Base-by-base conservation (phyloP, 2,329 filamentous ascomycete species). In the Cladobotryum protrusum region DNA sequence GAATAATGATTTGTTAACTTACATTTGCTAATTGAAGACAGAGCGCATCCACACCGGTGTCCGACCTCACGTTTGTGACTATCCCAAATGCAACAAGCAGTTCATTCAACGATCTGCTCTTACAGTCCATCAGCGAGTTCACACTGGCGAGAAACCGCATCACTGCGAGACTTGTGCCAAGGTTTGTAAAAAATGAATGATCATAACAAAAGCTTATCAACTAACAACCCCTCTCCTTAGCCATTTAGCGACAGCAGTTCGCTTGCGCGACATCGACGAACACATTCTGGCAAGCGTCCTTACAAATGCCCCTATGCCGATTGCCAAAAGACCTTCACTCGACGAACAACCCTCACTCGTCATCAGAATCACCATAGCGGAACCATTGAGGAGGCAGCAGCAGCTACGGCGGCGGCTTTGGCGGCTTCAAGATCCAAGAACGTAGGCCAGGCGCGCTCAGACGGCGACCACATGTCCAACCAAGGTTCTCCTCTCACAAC, bases 221-320 rank as follows among this genome's bases (percentile, higher is more conserved):
- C 32, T 43, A 15, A n/a, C 18, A 7, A 3, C 18, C 15, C 14
- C 13, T 12, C 18, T 6, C 42, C 44, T 9, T 11, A 52, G 91
- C 89, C 89, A 11, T 99, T 99, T 63, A 96, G 91, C 63, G 93
- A 99, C 67, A 95, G 89, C 43, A 96, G 89, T 62, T 97, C 92
- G 15, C 76, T 99, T 18, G 93, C 93, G 13, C 82, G 93, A 49
- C 93, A 99, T 71, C 85, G 93, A 52, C 83, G 93, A 56, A 97
- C 96, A 53, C 93, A 99, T 66, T 95, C 89, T 4, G 93, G 93
- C 52, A 96, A 93, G 71, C 81, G 93, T 45, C 93, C 93, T 1
- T 99, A 97, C 75, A 96, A 96, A 69, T 99, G 93, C 71, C 91
- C 91, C 1, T 97, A 93, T 61, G 91, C 90, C 52, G 91, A 96